A percentile compares a stretch with the other conserved stretches of the same genome.
phyloP scores from a whole-genome alignment of 768 basidiomycete species.

The Tephrocybe sp. region DNA sequence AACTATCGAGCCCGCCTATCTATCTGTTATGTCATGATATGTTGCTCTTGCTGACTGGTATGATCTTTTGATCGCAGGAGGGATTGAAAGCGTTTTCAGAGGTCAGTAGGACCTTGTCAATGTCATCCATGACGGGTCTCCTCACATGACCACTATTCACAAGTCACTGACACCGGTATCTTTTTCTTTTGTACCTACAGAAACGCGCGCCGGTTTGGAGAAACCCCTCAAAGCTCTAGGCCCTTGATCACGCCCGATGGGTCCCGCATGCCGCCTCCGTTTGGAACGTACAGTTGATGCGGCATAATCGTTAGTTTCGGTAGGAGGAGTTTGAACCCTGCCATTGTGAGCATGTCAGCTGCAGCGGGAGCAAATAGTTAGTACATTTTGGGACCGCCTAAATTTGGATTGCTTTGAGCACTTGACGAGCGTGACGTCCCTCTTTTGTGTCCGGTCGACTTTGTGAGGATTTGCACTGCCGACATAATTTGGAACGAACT shows the following conservation, averaged over 20 bases:
- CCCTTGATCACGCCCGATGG: background rate
- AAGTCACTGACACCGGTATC: background rate
- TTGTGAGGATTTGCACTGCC: too few species aligned
- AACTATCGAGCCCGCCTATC: background rate
- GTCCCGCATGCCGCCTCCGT: background rate
- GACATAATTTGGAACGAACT: too few species aligned
- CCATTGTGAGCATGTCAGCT: too few species aligned
- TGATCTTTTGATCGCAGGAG: conserved; percentile 41
- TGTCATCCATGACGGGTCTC: background rate
- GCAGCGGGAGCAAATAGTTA: too few species aligned
- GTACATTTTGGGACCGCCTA: too few species aligned
- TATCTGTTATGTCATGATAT: background rate
- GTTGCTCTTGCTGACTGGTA: conserved; percentile 2
- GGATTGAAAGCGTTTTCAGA: conserved; percentile 67
- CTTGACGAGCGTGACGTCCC: too few species aligned
- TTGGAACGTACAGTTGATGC: background rate
- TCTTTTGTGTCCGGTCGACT: too few species aligned
- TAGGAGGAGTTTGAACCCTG: too few species aligned
- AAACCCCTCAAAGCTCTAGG: conserved; percentile 54
- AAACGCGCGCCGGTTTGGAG: conserved; percentile 50
- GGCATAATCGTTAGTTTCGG: background rate
- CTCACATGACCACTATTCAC: background rate
- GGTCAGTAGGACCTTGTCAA: conserved; percentile 34
- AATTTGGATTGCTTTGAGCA: too few species aligned
- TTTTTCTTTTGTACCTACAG: conserved; percentile 14